Evolutionary conservation across 306 rosid species (phyloP).

Genomic region (Medicago truncatula): MtrunA17r5.0-ANR NC_053042.1:41673001-41673500

Average conservation of each 20-base stretch:
- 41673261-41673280: slow-evolving; percentile 83
- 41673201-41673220: slow-evolving; percentile 20
- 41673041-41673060: slow-evolving; percentile 70
- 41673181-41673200: not conserved
- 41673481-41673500: slow-evolving; percentile 82
- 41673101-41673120: slow-evolving; percentile 58
- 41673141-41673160: slow-evolving; percentile 27
- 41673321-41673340: slow-evolving; percentile 69
- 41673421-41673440: slow-evolving; percentile 65
- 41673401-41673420: slow-evolving; percentile 2
- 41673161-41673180: not conserved
- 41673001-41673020: not conserved
- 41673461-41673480: slow-evolving; percentile 69
- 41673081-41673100: slow-evolving; percentile 70
- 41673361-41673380: slow-evolving; percentile 7
- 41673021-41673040: slow-evolving; percentile 16
- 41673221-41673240: slow-evolving; percentile 62
- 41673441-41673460: slow-evolving; percentile 82
- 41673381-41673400: slow-evolving; percentile 36
- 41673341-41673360: slow-evolving; percentile 21
- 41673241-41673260: slow-evolving; percentile 68
- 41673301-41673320: slow-evolving; percentile 66
- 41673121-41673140: slow-evolving; percentile 3
- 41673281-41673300: slow-evolving; percentile 84
- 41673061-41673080: slow-evolving; percentile 69